Evolutionary conservation across 2,329 filamentous ascomycete species (phyloP).

Genomic region (Elsinoe arachidis): DNA sequence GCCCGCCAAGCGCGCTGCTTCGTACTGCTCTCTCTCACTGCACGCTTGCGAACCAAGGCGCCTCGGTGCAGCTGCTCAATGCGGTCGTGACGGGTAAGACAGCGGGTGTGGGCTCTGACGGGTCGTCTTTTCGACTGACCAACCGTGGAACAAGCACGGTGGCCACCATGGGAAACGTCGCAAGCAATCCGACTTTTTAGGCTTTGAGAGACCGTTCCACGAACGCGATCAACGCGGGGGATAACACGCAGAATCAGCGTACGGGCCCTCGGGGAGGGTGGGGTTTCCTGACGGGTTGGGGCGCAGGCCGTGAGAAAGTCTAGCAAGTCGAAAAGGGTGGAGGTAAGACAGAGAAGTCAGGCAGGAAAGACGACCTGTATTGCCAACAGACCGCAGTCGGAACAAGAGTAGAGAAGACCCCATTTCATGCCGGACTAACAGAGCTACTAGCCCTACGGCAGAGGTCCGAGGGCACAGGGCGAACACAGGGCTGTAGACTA

Average conservation of each 20-base stretch:
- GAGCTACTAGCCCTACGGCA: constrained; percentile 4
- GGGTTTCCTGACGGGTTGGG: not conserved
- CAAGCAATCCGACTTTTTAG: not conserved
- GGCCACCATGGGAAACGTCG: constrained; percentile 9
- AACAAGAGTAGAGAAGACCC: not conserved
- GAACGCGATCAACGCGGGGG: constrained; percentile 11
- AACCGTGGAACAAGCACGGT: constrained; percentile 8
- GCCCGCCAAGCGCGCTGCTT: constrained; percentile 9
- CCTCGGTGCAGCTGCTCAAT: constrained; percentile 9
- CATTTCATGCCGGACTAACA: constrained; percentile 1
- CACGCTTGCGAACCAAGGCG: constrained; percentile 12
- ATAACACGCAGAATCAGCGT: not conserved
- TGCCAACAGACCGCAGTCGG: not conserved
- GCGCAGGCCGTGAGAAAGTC: not conserved
- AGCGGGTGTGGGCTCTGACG: constrained; percentile 13
- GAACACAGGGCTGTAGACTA: constrained; percentile 5
- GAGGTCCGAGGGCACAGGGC: not conserved
- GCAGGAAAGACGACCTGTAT: not conserved
- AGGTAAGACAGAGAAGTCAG: not conserved
- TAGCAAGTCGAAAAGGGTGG: not conserved
- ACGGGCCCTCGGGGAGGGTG: not conserved
- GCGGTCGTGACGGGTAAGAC: constrained; percentile 13
- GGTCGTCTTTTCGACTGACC: constrained; percentile 8
- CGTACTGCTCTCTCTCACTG: constrained; percentile 3
- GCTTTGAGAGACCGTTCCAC: not conserved